Conservation (phyloP, 805 yeast species). For the Saccharomyces cerevisiae region DNA sequence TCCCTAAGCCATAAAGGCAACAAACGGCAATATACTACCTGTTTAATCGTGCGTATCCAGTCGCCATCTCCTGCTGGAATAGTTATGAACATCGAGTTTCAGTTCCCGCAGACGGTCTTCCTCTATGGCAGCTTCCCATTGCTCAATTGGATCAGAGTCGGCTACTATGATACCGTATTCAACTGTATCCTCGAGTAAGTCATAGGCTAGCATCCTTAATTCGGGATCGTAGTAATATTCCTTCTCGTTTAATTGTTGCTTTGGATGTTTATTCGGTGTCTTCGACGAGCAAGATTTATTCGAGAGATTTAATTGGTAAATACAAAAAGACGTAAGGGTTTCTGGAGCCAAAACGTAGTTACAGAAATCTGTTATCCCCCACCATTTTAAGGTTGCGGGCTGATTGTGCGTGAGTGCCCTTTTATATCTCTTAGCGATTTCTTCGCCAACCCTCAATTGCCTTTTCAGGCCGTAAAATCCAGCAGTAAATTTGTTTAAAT, state of each 20-base stretch:
- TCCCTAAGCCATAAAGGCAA: background rate
- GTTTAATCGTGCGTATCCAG: background rate
- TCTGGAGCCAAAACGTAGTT: constrained; percentile 59
- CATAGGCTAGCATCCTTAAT: constrained; percentile 36
- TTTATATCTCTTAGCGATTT: constrained; percentile 32
- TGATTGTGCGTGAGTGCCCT: constrained; percentile 25
- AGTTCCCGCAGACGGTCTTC: constrained; percentile 3
- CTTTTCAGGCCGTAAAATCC: constrained; percentile 59
- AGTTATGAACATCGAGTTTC: constrained; percentile 3
- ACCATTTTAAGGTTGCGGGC: constrained; percentile 46
- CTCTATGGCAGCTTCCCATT: constrained; percentile 19
- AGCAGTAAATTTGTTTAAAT: constrained; percentile 40
- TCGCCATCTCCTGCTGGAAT: constrained; percentile 1
- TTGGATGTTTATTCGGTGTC: background rate
- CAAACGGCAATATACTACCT: background rate
- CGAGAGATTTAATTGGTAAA: constrained; percentile 36
- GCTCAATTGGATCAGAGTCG: constrained; percentile 24
- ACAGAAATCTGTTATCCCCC: constrained; percentile 51
- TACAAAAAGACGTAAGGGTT: constrained; percentile 42
- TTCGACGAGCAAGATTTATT: background rate
- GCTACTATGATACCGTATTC: constrained; percentile 39
- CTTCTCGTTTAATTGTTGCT: background rate
- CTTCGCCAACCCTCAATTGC: constrained; percentile 42
- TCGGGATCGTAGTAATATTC: constrained; percentile 3
- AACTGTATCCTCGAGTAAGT: constrained; percentile 37